phyloP scores from a whole-genome alignment of 2,329 filamentous ascomycete genomes.

The Herpomyces periplanetae region DNA sequence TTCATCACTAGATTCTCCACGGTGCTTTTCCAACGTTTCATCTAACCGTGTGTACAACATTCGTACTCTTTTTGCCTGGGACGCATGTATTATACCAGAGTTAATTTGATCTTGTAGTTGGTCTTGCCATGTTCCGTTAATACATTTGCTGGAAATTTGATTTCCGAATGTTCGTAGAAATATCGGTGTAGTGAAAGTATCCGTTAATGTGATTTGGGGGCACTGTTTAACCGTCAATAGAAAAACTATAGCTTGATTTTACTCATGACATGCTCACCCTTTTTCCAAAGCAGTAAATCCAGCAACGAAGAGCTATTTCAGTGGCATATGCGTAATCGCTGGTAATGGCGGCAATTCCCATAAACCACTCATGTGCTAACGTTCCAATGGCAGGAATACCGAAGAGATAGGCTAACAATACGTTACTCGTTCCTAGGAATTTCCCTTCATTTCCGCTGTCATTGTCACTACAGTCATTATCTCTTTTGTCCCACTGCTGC shows the following conservation, averaged over 20 bases:
- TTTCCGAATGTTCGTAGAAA: slow-evolving; percentile 54
- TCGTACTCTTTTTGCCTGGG: no score
- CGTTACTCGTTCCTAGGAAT: slow-evolving; percentile 66
- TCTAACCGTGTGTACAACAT: no score
- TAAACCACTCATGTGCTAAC: slow-evolving; percentile 92
- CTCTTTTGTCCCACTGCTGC: no score
- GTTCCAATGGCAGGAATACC: slow-evolving; percentile 51
- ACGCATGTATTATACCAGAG: no score
- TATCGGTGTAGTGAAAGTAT: slow-evolving; percentile 69
- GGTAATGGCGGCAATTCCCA: slow-evolving; percentile 75
- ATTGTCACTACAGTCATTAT: no score
- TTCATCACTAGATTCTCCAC: no score
- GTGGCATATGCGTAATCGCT: slow-evolving; percentile 52
- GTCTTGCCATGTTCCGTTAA: slow-evolving; percentile 9
- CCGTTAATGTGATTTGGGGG: slow-evolving; percentile 56
- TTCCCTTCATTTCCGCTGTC: no score
- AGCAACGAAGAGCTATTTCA: slow-evolving; percentile 44
- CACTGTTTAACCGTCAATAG: slow-evolving; percentile 10
- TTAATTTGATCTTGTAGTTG: no score
- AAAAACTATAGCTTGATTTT: slow-evolving; percentile 1
- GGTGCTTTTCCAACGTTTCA: no score
- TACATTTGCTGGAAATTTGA: slow-evolving; percentile 13
- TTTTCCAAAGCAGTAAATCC: slow-evolving; percentile 63
- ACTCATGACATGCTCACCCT: slow-evolving; percentile 11
- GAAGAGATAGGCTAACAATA: slow-evolving; percentile 83